A percentile compares a stretch with the other conserved stretches of the same genome.
Evolutionary conservation across 768 basidiomycete genomes (phyloP).

Genomic region (Daedalea quercina): DNA sequence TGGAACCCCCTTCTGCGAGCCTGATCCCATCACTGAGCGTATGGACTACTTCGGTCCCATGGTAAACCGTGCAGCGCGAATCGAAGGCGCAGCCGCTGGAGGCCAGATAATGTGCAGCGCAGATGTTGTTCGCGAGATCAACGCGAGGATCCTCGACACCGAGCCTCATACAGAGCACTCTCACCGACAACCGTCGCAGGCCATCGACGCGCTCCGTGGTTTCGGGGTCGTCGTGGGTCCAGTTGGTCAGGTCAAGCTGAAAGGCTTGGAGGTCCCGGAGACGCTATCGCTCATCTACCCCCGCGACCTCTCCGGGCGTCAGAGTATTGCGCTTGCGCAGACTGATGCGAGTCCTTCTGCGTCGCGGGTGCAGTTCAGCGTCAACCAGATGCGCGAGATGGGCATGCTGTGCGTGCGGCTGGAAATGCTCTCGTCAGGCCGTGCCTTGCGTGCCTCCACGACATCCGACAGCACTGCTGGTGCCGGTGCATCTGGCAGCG

Average conservation of each 20-base stretch:
- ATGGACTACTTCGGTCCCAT: constrained; percentile 99
- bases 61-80: constrained; percentile 89
- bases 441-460: constrained; percentile 46
- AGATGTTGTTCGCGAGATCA: constrained; percentile 80
- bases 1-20: constrained; percentile 83
- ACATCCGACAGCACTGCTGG: constrained; percentile 31
- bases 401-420: constrained; percentile 70
- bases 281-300: constrained; percentile 83
- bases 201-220: constrained; percentile 68
- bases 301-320: constrained; percentile 59
- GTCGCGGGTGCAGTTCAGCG: constrained; percentile 57
- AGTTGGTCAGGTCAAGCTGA: constrained; percentile 90
- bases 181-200: constrained; percentile 45
- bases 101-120: constrained; percentile 92
- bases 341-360: constrained; percentile 29
- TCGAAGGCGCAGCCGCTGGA: constrained; percentile 76
- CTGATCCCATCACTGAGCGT: constrained; percentile 56
- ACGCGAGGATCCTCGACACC: constrained; percentile 47
- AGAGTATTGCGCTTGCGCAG: constrained; percentile 40
- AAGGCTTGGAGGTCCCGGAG: constrained; percentile 91
- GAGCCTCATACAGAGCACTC: constrained; percentile 57
- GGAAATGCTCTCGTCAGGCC: constrained; percentile 63
- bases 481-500: constrained; percentile 7
- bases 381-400: constrained; percentile 71
- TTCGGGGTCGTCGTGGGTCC: constrained; percentile 63